These are phyloP conservation scores for Cladophialophora exuberans DNA, from an alignment of 2,329 filamentous ascomycete species.

Conservation along the genomic window DNA sequence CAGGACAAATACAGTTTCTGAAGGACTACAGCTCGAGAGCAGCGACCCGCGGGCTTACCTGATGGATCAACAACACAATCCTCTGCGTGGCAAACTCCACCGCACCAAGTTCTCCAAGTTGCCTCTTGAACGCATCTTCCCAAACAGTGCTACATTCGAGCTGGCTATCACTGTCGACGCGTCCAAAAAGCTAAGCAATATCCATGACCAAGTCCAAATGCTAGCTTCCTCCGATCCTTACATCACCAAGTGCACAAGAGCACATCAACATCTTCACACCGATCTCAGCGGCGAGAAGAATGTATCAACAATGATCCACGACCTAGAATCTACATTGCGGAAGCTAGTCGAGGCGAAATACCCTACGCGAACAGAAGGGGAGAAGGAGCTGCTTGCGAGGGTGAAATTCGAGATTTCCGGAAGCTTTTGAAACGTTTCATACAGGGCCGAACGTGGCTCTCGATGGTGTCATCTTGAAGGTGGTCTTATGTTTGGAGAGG, in stretches of 20 bases:
- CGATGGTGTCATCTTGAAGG: too few relatives aligned
- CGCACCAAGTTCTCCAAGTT: conserved; percentile 27
- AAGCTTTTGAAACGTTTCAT: too few relatives aligned
- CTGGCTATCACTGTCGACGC: background rate
- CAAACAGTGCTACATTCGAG: conserved; percentile 9
- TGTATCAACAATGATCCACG: background rate
- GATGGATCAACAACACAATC: conserved; percentile 32
- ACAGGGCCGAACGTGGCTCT: too few relatives aligned
- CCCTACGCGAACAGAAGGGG: background rate
- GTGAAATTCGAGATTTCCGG: too few relatives aligned
- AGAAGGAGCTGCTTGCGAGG: background rate
- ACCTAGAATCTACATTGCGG: background rate
- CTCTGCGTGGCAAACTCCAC: conserved; percentile 4
- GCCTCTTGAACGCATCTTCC: conserved; percentile 24
- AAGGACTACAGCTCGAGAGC: conserved; percentile 22
- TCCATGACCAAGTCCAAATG: background rate
- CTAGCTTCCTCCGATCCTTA: conserved; percentile 6
- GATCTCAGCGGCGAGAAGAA: too few relatives aligned
- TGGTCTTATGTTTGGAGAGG: too few relatives aligned
- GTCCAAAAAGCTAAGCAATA: conserved; percentile 1
- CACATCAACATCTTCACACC: conserved; percentile 1
- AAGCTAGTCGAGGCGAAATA: conserved; percentile 2
- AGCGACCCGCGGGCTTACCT: conserved; percentile 38
- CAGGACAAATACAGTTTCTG: conserved; percentile 15
- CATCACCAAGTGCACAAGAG: background rate